Percentiles rank a stretch among this genome's conserved stretches.
phyloP scores from a whole-genome alignment of 345 rosid genomes.

The Syzygium aromaticum region DNA sequence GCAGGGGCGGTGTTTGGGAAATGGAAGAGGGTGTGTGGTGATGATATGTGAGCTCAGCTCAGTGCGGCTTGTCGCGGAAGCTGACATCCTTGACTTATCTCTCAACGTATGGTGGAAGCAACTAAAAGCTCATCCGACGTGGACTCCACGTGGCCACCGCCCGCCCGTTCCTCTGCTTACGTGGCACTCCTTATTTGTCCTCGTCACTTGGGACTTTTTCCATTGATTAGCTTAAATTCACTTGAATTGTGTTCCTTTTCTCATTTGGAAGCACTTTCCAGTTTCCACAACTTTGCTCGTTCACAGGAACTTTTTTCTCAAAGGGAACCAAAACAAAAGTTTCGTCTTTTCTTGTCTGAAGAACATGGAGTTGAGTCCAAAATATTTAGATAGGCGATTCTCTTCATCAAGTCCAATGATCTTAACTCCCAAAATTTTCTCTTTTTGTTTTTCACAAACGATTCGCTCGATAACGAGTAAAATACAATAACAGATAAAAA shows the following conservation, averaged over 20 bases:
- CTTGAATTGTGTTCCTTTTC: neutral
- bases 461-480: rapidly evolving
- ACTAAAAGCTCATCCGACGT: neutral
- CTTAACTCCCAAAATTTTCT: neutral
- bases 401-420: neutral
- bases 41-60: neutral
- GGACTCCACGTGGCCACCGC: conserved; percentile 7
- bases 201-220: neutral
- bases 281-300: neutral
- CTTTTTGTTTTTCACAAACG: neutral
- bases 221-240: neutral
- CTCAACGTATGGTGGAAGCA: conserved; percentile 23
- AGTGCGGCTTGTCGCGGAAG: conserved; percentile 26
- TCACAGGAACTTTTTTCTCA: neutral
- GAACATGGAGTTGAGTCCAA: neutral
- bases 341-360: neutral
- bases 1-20: neutral
- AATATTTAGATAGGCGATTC: neutral
- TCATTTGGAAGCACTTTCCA: neutral
- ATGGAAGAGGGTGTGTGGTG: neutral
- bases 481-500: neutral
- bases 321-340: neutral
- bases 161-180: neutral
- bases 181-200: neutral
- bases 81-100: conserved; percentile 5